Base-by-base conservation (phyloP, 805 yeast species). In the Wickerhamiella slavikovae region DNA sequence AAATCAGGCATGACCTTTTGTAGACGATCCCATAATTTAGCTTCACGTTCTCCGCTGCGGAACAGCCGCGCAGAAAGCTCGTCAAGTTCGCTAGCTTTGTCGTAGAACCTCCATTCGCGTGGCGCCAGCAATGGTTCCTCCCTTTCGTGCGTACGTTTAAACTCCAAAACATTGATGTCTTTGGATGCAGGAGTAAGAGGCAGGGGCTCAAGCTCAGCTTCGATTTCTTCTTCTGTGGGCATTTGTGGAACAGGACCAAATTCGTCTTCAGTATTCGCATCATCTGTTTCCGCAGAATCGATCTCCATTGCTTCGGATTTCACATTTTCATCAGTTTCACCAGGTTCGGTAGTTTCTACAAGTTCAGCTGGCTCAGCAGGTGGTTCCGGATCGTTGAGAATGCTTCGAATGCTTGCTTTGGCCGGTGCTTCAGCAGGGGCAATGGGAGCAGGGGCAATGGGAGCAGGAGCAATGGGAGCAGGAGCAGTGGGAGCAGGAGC, bases 21-120 rank as follows among this genome's bases (percentile, higher is more conserved):
- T 6, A 36, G 31, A 22, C 29, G 30, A 4, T 31, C 38, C 11
- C 22, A 16, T 8, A 36, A 29, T 2, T 24, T 23, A 14, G 30
- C 17, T 32, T 41, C 44, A n/a, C 47, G 42, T 9, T 14, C 20
- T n/a, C 44, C 42, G 15, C 21, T 13, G 7, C 28, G 25, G 13
- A 15, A 13, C 18, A 32, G 25, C 18, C 33, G 27, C 22, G 32
- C 28, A 14, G 27, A 15, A 3, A 42, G 35, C 21, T 20, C 24
- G 13, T 25, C 27, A 13, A 42, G 16, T 29, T 39, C 41, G 10
- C 27, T 33, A 17, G 34, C 37, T 13, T 35, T 33, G 2, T 39
- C 42, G 29, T 41, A 41, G 34, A 23, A 41, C 15, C 45, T 31
- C 47, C 47, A 42, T 21, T 42, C 32, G 16, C 35, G 17, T 13